Evolutionary conservation across 805 yeast genomes (phyloP).

Genomic region (Candida boidinii): DNA sequence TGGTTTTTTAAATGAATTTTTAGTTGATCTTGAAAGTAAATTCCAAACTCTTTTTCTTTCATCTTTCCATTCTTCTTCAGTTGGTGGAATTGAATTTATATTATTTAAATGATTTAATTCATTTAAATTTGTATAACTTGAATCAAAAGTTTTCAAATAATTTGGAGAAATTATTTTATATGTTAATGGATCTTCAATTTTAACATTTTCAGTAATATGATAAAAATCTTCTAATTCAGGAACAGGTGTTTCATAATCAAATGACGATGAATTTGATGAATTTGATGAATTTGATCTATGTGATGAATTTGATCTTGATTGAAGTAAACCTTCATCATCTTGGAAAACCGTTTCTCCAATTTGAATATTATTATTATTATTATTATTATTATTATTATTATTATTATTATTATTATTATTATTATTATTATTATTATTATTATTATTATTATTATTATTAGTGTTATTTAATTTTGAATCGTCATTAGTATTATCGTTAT

Average conservation of each 20-base stretch:
- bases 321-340: too few relatives aligned
- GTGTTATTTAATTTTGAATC: background rate
- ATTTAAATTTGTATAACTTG: conserved; percentile 6
- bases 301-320: background rate
- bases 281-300: background rate
- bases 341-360: too few relatives aligned
- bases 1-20: conserved; percentile 65
- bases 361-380: background rate
- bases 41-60: conserved; percentile 64
- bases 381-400: conserved; percentile 5
- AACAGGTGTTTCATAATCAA: conserved; percentile 7
- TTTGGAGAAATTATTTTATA: conserved; percentile 15
- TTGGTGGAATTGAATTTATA: conserved; percentile 31
- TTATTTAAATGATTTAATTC: conserved; percentile 5
- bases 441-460: background rate
- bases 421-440: background rate
- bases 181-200: conserved; percentile 9
- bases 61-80: conserved; percentile 53
- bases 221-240: conserved; percentile 12
- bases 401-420: background rate
- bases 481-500: conserved; percentile 5
- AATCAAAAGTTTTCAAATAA: conserved; percentile 7
- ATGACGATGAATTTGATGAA: too few relatives aligned
- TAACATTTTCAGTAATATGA: conserved; percentile 5
- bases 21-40: conserved; percentile 45